These are phyloP conservation scores for Rubroboletus satanas DNA, from an alignment of 768 basidiomycete genomes.

Conservation along the genomic window DNA sequence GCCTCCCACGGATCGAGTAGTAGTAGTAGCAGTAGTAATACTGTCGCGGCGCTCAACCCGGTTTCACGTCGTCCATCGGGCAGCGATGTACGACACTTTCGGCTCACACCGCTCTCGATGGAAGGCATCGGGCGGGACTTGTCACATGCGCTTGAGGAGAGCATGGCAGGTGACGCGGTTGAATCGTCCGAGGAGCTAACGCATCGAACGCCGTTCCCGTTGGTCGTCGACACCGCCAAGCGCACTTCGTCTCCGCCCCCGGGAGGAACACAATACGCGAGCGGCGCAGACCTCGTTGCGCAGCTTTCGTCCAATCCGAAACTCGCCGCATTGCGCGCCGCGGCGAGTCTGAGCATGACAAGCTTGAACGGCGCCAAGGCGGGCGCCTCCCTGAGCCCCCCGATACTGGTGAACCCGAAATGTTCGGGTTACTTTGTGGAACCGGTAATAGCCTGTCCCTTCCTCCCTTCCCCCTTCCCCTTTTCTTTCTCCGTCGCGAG, in stretches of 20 bases:
- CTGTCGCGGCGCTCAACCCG: neutral
- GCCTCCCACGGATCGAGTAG: neutral
- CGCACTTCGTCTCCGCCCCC: constrained; percentile 5
- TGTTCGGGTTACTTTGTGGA: constrained; percentile 98
- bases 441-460: constrained; percentile 47
- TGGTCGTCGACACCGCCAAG: neutral
- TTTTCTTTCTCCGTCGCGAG: neutral
- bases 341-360: constrained; percentile 27
- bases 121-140: constrained; percentile 31
- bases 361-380: constrained; percentile 17
- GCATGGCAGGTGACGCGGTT: neutral
- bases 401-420: constrained; percentile 70
- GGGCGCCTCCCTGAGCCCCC: constrained; percentile 40
- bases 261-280: constrained; percentile 2
- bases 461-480: neutral
- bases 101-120: constrained; percentile 28
- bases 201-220: neutral
- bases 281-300: constrained; percentile 39
- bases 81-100: constrained; percentile 5
- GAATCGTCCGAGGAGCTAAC: neutral
- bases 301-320: constrained; percentile 46
- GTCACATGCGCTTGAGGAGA: constrained; percentile 29
- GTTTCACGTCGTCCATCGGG: constrained; percentile 10
- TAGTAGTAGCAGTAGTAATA: too few relatives aligned
- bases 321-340: constrained; percentile 43